Conservation (phyloP, 352 stramenopile species). For the Phytophthora macrochlamydospora region DNA sequence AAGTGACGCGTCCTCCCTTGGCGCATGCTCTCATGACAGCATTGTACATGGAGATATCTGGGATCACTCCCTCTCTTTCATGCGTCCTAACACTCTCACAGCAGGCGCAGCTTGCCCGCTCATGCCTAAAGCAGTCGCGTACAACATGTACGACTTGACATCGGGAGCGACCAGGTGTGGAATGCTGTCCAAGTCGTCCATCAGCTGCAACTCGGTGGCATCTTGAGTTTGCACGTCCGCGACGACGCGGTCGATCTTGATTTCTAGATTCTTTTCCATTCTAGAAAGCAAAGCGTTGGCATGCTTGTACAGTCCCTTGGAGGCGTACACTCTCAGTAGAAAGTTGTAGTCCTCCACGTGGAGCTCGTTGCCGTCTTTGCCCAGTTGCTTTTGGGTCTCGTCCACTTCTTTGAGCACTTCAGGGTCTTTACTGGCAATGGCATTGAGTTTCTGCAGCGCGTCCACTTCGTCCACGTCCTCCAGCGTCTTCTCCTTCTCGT, state of each 20-base stretch:
- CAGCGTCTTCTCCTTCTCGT: slow-evolving; percentile 65
- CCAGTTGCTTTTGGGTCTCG: slow-evolving; percentile 29
- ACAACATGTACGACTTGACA: slow-evolving; percentile 79
- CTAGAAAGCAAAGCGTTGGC: slow-evolving; percentile 73
- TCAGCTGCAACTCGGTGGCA: slow-evolving; percentile 36
- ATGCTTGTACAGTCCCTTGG: slow-evolving; percentile 61
- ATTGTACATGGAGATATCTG: slow-evolving; percentile 69
- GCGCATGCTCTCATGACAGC: slow-evolving; percentile 86
- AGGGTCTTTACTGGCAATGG: slow-evolving; percentile 50
- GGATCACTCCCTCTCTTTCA: slow-evolving; percentile 76
- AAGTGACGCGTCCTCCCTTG: slow-evolving; percentile 62
- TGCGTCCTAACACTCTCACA: slow-evolving; percentile 75
- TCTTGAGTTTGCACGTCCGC: slow-evolving; percentile 21
- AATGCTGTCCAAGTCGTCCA: slow-evolving; percentile 47
- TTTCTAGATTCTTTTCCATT: slow-evolving; percentile 71
- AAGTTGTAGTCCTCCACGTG: slow-evolving; percentile 80
- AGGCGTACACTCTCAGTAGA: slow-evolving; percentile 69
- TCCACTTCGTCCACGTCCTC: slow-evolving; percentile 66
- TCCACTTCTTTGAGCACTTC: slow-evolving; percentile 51
- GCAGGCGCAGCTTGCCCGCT: slow-evolving; percentile 52
- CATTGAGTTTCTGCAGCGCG: slow-evolving; percentile 72
- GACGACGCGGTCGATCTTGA: slow-evolving; percentile 3
- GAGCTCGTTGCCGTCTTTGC: slow-evolving; percentile 31
- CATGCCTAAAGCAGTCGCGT: slow-evolving; percentile 64
- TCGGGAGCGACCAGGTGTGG: slow-evolving; percentile 59